A percentile compares a stretch with the other conserved stretches of the same genome.
phyloP scores from a whole-genome alignment of 2,329 filamentous ascomycete genomes.

The Rhinocladiella similis region DNA sequence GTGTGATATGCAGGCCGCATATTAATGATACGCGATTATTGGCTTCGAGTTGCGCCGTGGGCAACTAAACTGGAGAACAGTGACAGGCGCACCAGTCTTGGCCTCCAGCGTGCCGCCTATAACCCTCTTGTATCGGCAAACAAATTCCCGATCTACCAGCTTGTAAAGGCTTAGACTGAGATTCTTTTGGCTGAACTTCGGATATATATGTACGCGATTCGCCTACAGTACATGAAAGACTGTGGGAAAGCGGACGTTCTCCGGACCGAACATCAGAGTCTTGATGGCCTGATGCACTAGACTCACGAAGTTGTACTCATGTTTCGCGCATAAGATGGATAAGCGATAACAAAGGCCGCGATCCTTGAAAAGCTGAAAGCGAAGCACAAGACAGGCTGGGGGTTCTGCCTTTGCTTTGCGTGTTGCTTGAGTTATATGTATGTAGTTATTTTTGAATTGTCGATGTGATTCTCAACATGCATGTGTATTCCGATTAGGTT shows the following conservation, averaged over 20 bases:
- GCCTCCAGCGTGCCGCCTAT: not conserved
- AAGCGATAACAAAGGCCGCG: too few species aligned
- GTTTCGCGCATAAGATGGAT: too few species aligned
- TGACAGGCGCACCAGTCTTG: not conserved
- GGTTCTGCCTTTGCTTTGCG: too few species aligned
- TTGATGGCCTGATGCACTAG: too few species aligned
- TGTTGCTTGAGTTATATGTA: too few species aligned
- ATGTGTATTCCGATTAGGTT: too few species aligned
- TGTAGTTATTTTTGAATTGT: too few species aligned
- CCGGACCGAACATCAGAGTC: not conserved
- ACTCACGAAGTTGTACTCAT: too few species aligned
- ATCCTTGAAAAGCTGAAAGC: too few species aligned
- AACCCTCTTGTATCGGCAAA: not conserved
- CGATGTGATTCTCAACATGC: too few species aligned
- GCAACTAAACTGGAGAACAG: not conserved
- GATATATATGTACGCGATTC: not conserved
- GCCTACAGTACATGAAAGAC: not conserved
- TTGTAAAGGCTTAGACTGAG: not conserved
- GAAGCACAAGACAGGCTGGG: too few species aligned
- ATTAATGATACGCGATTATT: not conserved
- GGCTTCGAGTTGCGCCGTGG: not conserved
- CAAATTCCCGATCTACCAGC: not conserved
- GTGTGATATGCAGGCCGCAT: not conserved
- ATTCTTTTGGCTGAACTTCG: not conserved
- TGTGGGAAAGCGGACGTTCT: not conserved